Percentiles rank a stretch among this genome's conserved stretches.
Conservation (phyloP, 2,329 filamentous ascomycete genomes). For the Scytalidium lignicola region DNA sequence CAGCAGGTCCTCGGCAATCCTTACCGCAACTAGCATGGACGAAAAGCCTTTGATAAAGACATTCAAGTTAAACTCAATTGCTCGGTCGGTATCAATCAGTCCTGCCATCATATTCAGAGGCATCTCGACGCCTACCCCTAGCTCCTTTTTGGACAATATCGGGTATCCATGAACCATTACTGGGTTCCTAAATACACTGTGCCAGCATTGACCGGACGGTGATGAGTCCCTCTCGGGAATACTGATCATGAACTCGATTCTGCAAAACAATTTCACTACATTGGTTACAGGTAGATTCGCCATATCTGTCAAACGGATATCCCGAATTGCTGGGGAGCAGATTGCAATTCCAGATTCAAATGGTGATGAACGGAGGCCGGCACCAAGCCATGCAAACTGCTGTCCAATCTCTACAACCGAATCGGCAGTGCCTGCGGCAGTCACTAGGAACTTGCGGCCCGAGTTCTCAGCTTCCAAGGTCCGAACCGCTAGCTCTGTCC, state of each 20-base stretch:
- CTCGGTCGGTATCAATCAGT: not conserved
- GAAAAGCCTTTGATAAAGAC: constrained; percentile 6
- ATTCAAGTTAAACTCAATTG: not conserved
- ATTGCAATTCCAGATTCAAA: constrained; percentile 7
- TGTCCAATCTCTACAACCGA: constrained; percentile 30
- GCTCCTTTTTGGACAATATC: not conserved
- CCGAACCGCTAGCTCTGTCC: not conserved
- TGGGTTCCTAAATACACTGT: constrained; percentile 3
- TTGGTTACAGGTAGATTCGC: not conserved
- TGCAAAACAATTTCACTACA: not conserved
- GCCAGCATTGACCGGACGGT: constrained; percentile 1
- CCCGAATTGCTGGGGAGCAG: constrained; percentile 9
- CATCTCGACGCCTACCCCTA: constrained; percentile 2
- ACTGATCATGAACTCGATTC: not conserved
- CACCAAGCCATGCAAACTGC: constrained; percentile 31
- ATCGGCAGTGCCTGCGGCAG: constrained; percentile 4
- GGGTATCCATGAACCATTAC: constrained; percentile 3
- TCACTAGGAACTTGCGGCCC: constrained; percentile 2
- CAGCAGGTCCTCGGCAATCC: not conserved
- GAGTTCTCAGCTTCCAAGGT: not conserved
- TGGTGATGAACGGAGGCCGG: constrained; percentile 25
- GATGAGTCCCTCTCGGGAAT: constrained; percentile 4
- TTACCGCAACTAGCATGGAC: not conserved
- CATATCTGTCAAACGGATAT: not conserved
- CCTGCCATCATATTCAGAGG: constrained; percentile 3